Conservation (phyloP, 345 rosid genomes). For the Bruguiera parviflora region DNA sequence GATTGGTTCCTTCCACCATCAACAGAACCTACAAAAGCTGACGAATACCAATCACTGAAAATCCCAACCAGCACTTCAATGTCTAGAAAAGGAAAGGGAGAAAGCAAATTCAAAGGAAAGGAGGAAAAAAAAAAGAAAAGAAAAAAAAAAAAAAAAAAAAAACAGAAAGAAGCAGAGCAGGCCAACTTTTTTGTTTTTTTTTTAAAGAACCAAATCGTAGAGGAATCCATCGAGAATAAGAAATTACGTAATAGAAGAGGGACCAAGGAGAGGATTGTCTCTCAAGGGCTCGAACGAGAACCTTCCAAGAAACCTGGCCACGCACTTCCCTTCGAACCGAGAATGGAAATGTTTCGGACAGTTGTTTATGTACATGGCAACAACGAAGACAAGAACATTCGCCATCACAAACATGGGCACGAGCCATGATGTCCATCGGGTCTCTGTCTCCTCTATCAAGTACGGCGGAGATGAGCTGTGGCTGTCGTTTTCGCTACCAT, state of each 20-base stretch:
- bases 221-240: not conserved
- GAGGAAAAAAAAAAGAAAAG: not conserved
- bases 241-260: constrained; percentile 29
- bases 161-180: not conserved
- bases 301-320: constrained; percentile 26
- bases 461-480: constrained; percentile 32
- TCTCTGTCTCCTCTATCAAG: constrained; percentile 36
- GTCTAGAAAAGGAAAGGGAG: not conserved
- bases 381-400: constrained; percentile 19
- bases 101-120: not conserved
- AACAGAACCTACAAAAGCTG: not conserved
- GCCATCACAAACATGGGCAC: constrained; percentile 30
- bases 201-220: not conserved
- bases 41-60: not conserved
- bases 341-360: constrained; percentile 29
- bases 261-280: constrained; percentile 30
- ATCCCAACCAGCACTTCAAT: not conserved
- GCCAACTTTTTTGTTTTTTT: not conserved
- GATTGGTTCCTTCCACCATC: not conserved
- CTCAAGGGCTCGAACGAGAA: constrained; percentile 29
- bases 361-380: constrained; percentile 23
- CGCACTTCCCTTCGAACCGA: constrained; percentile 21
- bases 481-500: constrained; percentile 10
- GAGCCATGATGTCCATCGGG: constrained; percentile 34
- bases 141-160: too few relatives aligned